These are phyloP conservation scores for Populus deltoides DNA, from an alignment of 345 rosid genomes.

Conservation along the genomic window DNA sequence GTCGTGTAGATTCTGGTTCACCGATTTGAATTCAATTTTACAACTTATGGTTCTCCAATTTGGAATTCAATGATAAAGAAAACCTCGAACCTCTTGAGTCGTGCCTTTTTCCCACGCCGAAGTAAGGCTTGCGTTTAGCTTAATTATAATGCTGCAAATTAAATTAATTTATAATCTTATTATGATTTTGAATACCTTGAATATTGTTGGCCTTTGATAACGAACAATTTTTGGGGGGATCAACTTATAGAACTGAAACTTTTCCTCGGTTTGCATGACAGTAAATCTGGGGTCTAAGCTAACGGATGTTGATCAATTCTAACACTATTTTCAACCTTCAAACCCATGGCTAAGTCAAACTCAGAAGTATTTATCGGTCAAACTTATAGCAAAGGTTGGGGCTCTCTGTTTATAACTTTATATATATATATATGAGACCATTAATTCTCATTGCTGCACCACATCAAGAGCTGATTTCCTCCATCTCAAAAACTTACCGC, in stretches of 20 bases:
- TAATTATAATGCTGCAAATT: neutral
- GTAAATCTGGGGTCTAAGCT: neutral
- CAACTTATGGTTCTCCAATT: neutral
- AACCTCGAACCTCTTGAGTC: neutral
- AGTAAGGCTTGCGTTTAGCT: neutral
- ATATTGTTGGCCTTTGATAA: neutral
- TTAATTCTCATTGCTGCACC: neutral
- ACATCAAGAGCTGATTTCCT: neutral
- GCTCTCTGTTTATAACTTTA: neutral
- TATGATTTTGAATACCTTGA: neutral
- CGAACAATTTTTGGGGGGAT: neutral
- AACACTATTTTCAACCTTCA: neutral
- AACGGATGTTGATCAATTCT: neutral
- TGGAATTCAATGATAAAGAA: neutral
- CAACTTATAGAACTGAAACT: neutral
- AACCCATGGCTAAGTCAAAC: constrained; percentile 3
- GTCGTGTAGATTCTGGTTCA: neutral
- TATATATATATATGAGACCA: neutral
- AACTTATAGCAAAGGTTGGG: neutral
- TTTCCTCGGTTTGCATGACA: neutral
- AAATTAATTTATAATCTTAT: no score
- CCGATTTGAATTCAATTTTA: neutral
- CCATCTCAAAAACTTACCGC: neutral
- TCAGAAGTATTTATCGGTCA: neutral
- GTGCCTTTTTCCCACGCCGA: neutral